Conservation (phyloP, 2,329 filamentous ascomycete genomes). For the Ophiocordyceps unilateralis region DNA sequence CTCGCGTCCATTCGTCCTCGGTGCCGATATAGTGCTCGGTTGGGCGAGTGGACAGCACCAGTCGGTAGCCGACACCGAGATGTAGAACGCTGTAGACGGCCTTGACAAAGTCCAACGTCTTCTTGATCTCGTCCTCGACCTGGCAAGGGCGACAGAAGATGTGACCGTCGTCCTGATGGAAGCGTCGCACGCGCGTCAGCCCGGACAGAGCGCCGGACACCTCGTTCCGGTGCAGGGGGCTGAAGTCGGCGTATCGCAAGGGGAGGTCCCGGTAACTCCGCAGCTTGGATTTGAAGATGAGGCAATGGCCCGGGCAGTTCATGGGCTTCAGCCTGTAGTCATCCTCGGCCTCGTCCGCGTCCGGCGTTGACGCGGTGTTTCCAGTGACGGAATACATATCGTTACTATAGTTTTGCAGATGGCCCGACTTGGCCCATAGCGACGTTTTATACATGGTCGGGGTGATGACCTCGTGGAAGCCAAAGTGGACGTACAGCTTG, state of each 20-base stretch:
- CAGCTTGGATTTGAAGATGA: constrained; percentile 59
- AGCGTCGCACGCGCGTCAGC: constrained; percentile 67
- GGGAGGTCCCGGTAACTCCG: constrained; percentile 69
- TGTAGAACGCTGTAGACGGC: constrained; percentile 54
- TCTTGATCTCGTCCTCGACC: constrained; percentile 56
- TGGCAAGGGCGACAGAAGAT: constrained; percentile 73
- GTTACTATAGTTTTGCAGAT: constrained; percentile 78
- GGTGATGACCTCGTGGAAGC: constrained; percentile 77
- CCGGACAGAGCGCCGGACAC: constrained; percentile 66
- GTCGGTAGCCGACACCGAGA: constrained; percentile 49
- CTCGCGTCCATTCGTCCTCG: constrained; percentile 41
- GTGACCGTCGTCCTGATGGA: constrained; percentile 83
- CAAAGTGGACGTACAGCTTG: constrained; percentile 68
- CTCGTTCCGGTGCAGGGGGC: constrained; percentile 74
- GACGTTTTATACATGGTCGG: constrained; percentile 83
- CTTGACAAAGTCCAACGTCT: constrained; percentile 57
- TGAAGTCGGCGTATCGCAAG: constrained; percentile 74
- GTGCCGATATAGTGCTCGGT: constrained; percentile 62
- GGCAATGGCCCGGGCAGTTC: constrained; percentile 82
- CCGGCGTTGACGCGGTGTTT: constrained; percentile 15
- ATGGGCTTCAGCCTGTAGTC: constrained; percentile 80
- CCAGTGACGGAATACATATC: constrained; percentile 78
- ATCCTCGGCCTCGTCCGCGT: constrained; percentile 40
- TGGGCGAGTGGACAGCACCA: constrained; percentile 66
- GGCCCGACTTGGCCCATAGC: constrained; percentile 71